phyloP scores from a whole-genome alignment of 495 filamentous ascomycete species.

The Xylaria cubensis region DNA sequence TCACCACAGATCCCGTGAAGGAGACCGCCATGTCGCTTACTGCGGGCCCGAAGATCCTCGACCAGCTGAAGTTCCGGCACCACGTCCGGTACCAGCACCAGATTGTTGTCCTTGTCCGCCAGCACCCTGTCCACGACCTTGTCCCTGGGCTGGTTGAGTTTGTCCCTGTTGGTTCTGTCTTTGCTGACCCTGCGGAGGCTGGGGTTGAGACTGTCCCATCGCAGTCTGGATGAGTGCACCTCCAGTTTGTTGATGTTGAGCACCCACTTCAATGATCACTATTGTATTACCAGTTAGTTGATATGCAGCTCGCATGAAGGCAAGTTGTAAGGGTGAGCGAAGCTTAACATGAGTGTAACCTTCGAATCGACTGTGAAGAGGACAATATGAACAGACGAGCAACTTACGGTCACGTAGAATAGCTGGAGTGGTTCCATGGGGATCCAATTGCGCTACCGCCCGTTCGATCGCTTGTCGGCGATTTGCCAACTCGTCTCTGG shows the following conservation, averaged over 20 bases:
- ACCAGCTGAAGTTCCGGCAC: background rate
- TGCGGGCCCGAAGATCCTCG: background rate
- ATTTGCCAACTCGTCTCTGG: background rate
- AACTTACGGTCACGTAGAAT: background rate
- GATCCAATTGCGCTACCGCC: background rate
- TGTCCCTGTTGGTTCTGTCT: background rate
- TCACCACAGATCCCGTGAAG: background rate
- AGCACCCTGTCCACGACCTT: background rate
- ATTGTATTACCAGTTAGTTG: background rate
- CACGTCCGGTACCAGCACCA: background rate
- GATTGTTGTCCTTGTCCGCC: background rate
- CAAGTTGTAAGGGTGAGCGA: no score
- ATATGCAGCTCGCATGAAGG: background rate
- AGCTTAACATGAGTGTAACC: background rate
- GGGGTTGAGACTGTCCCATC: background rate
- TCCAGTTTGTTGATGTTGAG: background rate
- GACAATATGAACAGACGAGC: background rate
- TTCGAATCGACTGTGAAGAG: background rate
- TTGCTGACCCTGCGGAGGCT: background rate
- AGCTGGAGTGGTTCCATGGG: background rate
- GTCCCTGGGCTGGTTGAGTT: background rate
- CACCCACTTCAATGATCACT: slow-evolving; percentile 5
- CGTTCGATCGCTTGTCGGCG: background rate
- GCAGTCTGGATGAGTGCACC: background rate
- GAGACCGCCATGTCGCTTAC: background rate